Conservation (phyloP, 1,139 yeast genomes). For the Nematodospora anomalae region DNA sequence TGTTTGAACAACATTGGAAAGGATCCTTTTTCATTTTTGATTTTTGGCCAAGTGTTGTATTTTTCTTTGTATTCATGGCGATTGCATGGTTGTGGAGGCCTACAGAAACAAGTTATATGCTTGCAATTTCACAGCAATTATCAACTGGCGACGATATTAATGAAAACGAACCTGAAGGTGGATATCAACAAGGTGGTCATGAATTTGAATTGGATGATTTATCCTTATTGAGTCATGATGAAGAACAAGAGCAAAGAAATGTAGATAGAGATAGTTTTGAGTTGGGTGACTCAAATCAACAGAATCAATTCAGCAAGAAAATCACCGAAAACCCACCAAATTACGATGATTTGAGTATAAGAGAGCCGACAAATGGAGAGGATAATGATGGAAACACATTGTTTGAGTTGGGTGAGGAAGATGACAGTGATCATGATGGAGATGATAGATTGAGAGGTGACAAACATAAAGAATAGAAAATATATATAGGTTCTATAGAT, state of each 20-base stretch:
- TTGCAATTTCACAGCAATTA: slow-evolving; percentile 91
- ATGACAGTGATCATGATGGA: slow-evolving; percentile 28
- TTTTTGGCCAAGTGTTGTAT: slow-evolving; percentile 93
- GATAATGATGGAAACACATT: slow-evolving; percentile 31
- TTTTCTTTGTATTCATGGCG: slow-evolving; percentile 78
- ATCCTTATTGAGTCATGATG: slow-evolving; percentile 57
- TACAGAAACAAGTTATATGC: slow-evolving; percentile 89
- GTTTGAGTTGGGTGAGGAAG: slow-evolving; percentile 41
- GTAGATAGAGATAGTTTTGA: slow-evolving; percentile 33
- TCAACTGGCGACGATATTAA: slow-evolving; percentile 71
- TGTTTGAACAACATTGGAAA: slow-evolving; percentile 90
- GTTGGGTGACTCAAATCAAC: slow-evolving; percentile 6
- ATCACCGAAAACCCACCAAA: slow-evolving; percentile 13
- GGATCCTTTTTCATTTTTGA: slow-evolving; percentile 84
- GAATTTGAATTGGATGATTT: slow-evolving; percentile 79
- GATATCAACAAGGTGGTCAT: slow-evolving; percentile 36
- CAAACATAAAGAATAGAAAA: slow-evolving; percentile 10
- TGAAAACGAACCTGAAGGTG: slow-evolving; percentile 50
- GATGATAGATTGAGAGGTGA: slow-evolving; percentile 31
- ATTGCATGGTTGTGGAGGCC: slow-evolving; percentile 97
- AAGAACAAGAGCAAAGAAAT: slow-evolving; percentile 29
- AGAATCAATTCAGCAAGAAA: slow-evolving; percentile 11
- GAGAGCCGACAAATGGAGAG: slow-evolving; percentile 4
- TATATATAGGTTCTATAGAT: neutral
- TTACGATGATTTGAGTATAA: slow-evolving; percentile 13